A percentile compares a stretch with the other conserved stretches of the same genome.
Conservation (phyloP, 2,329 filamentous ascomycete genomes). For the Helotiales sp. region DNA sequence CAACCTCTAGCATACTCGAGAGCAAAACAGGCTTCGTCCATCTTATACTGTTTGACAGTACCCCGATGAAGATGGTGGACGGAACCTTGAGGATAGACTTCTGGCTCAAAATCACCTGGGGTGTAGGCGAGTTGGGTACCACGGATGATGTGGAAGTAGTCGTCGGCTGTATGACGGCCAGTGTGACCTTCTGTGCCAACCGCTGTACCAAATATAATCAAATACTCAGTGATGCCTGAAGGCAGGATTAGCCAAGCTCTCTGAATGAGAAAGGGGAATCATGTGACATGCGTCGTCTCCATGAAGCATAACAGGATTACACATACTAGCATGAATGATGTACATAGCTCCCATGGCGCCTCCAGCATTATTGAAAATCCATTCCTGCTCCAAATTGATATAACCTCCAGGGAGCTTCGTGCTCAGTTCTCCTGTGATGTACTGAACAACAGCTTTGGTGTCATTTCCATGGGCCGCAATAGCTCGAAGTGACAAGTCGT, state of each 20-base stretch:
- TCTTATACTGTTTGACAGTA: constrained; percentile 78
- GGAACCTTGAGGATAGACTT: constrained; percentile 67
- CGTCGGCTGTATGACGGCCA: constrained; percentile 86
- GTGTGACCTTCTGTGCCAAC: constrained; percentile 86
- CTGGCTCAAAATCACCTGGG: constrained; percentile 64
- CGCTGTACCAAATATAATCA: constrained; percentile 84
- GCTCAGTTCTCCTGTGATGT: constrained; percentile 69
- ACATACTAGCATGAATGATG: constrained; percentile 79
- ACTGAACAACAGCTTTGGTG: constrained; percentile 66
- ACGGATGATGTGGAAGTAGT: constrained; percentile 89
- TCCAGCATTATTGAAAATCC: constrained; percentile 90
- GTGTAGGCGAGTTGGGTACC: constrained; percentile 77
- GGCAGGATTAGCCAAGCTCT: constrained; percentile 9
- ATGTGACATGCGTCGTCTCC: background rate
- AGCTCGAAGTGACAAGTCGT: constrained; percentile 65
- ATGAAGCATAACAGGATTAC: background rate
- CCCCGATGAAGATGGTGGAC: constrained; percentile 74
- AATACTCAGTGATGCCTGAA: constrained; percentile 76
- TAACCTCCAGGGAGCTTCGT: constrained; percentile 48
- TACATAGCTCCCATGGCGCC: constrained; percentile 93
- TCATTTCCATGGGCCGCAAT: constrained; percentile 72
- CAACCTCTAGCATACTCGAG: constrained; percentile 84
- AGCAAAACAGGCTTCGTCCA: constrained; percentile 75
- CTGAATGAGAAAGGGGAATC: background rate
- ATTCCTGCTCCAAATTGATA: constrained; percentile 74